Evolutionary conservation across 169 alveolate genomes (phyloP), one percentile per base, ranked within the genome.

Genomic region (Babesia caballi): DNA sequence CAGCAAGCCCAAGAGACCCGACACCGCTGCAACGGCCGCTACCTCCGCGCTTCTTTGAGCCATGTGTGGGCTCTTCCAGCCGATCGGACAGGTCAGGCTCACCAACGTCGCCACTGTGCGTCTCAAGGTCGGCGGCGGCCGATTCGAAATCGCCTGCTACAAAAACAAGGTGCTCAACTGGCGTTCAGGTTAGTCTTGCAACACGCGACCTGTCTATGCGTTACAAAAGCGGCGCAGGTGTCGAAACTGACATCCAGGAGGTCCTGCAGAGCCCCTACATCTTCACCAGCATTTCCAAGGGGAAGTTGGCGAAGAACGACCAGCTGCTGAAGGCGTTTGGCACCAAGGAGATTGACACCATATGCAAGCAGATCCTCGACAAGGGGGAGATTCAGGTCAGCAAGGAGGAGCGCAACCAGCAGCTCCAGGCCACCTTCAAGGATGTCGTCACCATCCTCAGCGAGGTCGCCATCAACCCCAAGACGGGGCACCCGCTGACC

Each of bases 61-160:
- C 42, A 87, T 87, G 93, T 85, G 93, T 80, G 91, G 91, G 32
- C 85, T 91, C 21, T 85, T 90, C 52, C 98, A 95, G 82, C 99
- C 99, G 6, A 94, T 94, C 23, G 91, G 93, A 23, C 97, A 94
- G 87, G 97, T 95, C 33, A 85, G 94, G 35, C 82, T 96, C 78
- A 97, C 99, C 15, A 96, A 97, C 66, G 98, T 96, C 30, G 98
- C 99, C 49, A 86, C 95, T 35, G 98, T 97, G 35, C 86, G 96
- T 57, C 88, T 90, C 41, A 94, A 94, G 82, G 73, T 82, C 17
- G 90, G 91, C 40, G 97, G 97, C 42, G 74, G 88, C 33, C 82
- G 95, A 32, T 97, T 96, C 74, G 99, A 97, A 82, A 88, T 97
- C 27, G 99, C 99, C 38, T 97, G 99, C 78, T 97, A 95, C 78